Conservation (phyloP, 1,139 yeast genomes). For the Eremothecium coryli region DNA sequence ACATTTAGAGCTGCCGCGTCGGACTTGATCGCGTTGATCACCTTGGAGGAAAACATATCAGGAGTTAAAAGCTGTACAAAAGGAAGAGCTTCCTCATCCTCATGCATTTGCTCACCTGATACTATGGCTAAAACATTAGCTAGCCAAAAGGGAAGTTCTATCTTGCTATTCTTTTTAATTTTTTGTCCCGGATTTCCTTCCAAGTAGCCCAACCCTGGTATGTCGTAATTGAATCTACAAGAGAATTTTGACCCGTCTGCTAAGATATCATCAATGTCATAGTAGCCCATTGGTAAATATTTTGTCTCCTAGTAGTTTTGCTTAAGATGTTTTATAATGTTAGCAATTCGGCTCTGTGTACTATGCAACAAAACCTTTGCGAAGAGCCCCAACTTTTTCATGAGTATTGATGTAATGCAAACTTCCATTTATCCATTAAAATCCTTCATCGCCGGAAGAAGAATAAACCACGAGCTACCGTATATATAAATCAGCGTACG, state of each 20-base stretch:
- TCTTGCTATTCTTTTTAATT: constrained; percentile 47
- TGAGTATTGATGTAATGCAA: too few species aligned
- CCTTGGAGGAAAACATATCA: constrained; percentile 51
- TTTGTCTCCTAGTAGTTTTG: neutral
- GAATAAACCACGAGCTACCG: too few species aligned
- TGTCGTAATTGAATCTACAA: constrained; percentile 63
- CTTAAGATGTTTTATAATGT: too few species aligned
- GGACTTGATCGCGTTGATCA: constrained; percentile 73
- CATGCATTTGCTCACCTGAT: constrained; percentile 28
- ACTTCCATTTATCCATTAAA: too few species aligned
- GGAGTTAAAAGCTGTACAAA: constrained; percentile 66
- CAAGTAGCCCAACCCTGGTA: constrained; percentile 82
- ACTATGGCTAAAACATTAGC: constrained; percentile 67
- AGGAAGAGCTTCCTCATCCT: constrained; percentile 37
- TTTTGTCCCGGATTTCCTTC: constrained; percentile 69
- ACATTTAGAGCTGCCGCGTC: constrained; percentile 61
- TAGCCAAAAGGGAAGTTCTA: constrained; percentile 85
- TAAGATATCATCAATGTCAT: constrained; percentile 80
- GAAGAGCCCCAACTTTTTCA: too few species aligned
- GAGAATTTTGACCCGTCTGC: constrained; percentile 71
- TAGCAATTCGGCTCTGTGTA: too few species aligned
- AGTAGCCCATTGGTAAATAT: constrained; percentile 45
- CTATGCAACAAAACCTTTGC: too few species aligned
- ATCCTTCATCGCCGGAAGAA: too few species aligned
- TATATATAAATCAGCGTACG: too few species aligned